phyloP scores from a whole-genome alignment of 108 stramenopile genomes.

The Epipyxis sp. region DNA sequence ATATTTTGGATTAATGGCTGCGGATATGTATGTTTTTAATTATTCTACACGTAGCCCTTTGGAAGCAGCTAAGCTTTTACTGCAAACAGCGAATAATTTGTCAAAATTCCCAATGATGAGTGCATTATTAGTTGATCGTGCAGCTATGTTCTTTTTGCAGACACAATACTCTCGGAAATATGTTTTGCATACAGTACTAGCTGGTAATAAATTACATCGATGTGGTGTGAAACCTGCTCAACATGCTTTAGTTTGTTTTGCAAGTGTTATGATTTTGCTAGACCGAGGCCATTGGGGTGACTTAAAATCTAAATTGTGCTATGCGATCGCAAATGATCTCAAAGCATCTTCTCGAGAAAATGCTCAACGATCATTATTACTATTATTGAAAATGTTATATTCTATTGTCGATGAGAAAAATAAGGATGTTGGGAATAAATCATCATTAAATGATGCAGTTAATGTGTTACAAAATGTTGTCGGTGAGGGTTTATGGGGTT shows the following conservation, averaged over 20 bases:
- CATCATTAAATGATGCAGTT: background rate
- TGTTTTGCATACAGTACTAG: background rate
- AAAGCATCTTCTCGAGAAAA: background rate
- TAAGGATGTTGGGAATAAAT: background rate
- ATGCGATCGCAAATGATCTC: background rate
- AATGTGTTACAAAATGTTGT: background rate
- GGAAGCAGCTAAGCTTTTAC: background rate
- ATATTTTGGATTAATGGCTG: background rate
- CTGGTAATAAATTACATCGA: slow-evolving; percentile 5
- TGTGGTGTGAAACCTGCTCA: slow-evolving; percentile 7
- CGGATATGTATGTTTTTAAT: slow-evolving; percentile 6
- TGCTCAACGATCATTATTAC: background rate
- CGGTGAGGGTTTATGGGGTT: background rate
- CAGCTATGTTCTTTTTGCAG: background rate
- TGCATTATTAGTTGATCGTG: slow-evolving; percentile 13
- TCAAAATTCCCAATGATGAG: background rate
- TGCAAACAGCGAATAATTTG: background rate
- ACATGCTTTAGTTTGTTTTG: slow-evolving; percentile 28
- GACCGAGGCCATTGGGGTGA: slow-evolving; percentile 19
- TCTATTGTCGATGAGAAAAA: background rate
- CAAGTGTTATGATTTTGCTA: background rate
- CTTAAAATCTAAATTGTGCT: background rate
- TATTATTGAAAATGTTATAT: slow-evolving; percentile 15
- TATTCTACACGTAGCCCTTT: background rate
- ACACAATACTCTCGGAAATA: background rate